Evolutionary conservation across 768 basidiomycete genomes (phyloP).

Genomic region (Amylocystis lapponica): DNA sequence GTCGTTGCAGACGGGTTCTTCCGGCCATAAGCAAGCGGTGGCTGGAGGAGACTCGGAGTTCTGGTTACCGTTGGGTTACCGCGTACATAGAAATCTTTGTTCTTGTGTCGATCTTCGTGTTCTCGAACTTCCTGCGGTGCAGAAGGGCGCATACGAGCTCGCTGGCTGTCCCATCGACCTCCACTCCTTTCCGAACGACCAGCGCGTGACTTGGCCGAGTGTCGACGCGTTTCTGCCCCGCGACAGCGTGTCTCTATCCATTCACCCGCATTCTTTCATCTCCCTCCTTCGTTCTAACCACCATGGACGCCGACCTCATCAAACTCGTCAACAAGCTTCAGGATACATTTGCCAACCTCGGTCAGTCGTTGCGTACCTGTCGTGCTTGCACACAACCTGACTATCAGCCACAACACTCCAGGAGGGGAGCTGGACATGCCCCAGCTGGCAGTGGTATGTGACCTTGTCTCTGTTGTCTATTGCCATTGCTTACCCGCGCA

Average conservation of each 20-base stretch:
- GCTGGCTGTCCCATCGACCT: neutral
- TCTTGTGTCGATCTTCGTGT: no score
- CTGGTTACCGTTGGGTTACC: no score
- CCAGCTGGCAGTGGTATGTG: slow-evolving; percentile 79
- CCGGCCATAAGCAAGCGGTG: no score
- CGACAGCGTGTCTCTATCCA: neutral
- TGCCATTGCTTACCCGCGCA: slow-evolving; percentile 2
- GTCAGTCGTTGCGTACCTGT: slow-evolving; percentile 53
- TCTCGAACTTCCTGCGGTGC: no score
- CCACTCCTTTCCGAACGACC: neutral
- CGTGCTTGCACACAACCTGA: no score
- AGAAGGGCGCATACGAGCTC: no score
- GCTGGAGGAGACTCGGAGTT: no score
- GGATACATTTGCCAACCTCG: slow-evolving; percentile 85
- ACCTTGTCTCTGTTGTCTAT: neutral
- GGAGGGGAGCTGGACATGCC: slow-evolving; percentile 93
- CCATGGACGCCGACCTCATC: slow-evolving; percentile 93
- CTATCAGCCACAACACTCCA: slow-evolving; percentile 25
- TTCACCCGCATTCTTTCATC: slow-evolving; percentile 1
- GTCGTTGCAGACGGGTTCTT: no score
- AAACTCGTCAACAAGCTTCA: slow-evolving; percentile 93
- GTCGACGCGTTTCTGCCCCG: slow-evolving; percentile 4
- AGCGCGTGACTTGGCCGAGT: neutral
- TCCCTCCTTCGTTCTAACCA: slow-evolving; percentile 9
- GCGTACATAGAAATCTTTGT: no score